Percentiles rank a stretch among this genome's conserved stretches.
Evolutionary conservation across 257 asterid genomes (phyloP).

Genomic region (Handroanthus guayacan): DNA sequence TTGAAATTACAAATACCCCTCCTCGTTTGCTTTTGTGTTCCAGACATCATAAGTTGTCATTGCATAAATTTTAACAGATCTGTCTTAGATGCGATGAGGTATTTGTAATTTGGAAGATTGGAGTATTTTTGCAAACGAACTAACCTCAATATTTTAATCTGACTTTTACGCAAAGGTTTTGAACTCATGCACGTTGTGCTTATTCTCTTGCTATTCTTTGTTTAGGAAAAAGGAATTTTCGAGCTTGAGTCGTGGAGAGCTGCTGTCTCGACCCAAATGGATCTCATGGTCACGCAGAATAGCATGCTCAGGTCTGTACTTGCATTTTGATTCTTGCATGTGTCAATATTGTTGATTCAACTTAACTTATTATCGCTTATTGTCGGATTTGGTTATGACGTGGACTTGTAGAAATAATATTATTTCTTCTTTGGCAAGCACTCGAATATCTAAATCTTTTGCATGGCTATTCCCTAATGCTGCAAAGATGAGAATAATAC

Average conservation of each 20-base stretch:
- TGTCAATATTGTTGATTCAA: not conserved
- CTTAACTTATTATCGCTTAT: not conserved
- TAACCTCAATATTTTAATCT: not conserved
- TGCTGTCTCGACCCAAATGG: slow-evolving; percentile 57
- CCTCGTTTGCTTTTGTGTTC: no score
- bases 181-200: slow-evolving; percentile 11
- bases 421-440: not conserved
- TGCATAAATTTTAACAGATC: no score
- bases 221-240: slow-evolving; percentile 66
- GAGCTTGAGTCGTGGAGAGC: slow-evolving; percentile 85
- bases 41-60: no score
- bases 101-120: no score
- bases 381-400: not conserved
- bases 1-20: no score
- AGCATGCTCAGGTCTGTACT: slow-evolving; percentile 73
- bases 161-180: not conserved
- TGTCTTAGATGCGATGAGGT: no score
- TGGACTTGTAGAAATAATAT: not conserved
- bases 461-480: not conserved
- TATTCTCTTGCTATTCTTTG: slow-evolving; percentile 27
- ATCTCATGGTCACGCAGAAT: slow-evolving; percentile 68
- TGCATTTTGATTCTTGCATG: slow-evolving; percentile 19
- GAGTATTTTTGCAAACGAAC: no score
- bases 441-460: not conserved
- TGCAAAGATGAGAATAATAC: not conserved